Conservation (phyloP, 2,329 filamentous ascomycete genomes). For the Xylariomycetidae sp. region DNA sequence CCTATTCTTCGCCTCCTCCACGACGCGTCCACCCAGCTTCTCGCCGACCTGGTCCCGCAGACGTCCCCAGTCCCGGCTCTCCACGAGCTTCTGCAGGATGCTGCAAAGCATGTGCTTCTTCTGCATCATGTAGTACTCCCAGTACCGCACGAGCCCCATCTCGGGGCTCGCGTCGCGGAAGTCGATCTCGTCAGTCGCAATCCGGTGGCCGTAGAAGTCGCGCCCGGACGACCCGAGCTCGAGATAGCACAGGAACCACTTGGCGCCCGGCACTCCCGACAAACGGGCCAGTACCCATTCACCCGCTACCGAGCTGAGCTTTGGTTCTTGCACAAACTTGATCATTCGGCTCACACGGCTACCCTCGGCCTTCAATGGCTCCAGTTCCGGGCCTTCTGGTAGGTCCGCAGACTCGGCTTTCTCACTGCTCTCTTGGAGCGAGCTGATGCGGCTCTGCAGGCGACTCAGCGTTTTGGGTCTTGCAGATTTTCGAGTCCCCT, state of each 20-base stretch:
- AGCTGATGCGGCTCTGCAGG: background rate
- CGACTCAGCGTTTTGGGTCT: background rate
- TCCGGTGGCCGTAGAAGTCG: constrained; percentile 25
- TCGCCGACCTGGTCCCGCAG: constrained; percentile 10
- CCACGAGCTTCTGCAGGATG: constrained; percentile 17
- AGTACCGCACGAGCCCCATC: constrained; percentile 19
- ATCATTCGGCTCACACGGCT: constrained; percentile 22
- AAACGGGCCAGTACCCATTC: constrained; percentile 31
- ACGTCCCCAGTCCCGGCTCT: constrained; percentile 14
- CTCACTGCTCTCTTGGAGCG: constrained; percentile 1
- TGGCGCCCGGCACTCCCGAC: constrained; percentile 22
- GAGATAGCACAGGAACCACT: constrained; percentile 29
- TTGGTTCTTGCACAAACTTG: constrained; percentile 24
- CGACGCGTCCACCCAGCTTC: constrained; percentile 3
- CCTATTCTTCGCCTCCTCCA: constrained; percentile 7
- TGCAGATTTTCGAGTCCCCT: no score
- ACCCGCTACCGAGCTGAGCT: constrained; percentile 23
- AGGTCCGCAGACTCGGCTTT: constrained; percentile 4
- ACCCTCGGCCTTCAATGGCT: constrained; percentile 17
- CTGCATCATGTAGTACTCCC: constrained; percentile 24
- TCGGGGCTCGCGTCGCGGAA: constrained; percentile 25
- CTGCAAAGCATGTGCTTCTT: constrained; percentile 26
- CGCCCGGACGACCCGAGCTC: constrained; percentile 22
- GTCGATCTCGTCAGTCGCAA: constrained; percentile 28
- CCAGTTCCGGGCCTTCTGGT: constrained; percentile 5